These are phyloP conservation scores for Pugionium cornutum DNA, from an alignment of 345 rosid species.

Conservation along the genomic window DNA sequence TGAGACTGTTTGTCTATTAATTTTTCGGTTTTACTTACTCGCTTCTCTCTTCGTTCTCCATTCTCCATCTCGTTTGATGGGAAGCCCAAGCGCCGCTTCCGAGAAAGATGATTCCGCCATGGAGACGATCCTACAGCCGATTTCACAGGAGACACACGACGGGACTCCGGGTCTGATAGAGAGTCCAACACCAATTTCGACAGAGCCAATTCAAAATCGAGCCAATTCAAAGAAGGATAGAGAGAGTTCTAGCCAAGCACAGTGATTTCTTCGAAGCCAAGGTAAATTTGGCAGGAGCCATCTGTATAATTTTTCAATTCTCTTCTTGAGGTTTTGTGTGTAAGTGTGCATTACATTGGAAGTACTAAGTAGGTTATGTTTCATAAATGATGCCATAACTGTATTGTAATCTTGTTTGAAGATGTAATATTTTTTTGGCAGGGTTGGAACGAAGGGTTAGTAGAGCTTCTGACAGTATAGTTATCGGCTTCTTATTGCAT, in stretches of 20 bases:
- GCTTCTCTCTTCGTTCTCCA: conserved; percentile 15
- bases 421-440: conserved; percentile 40
- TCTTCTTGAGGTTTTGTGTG: conserved; percentile 9
- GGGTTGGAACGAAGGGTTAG: conserved; percentile 81
- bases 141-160: no score
- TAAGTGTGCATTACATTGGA: conserved; percentile 59
- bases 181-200: conserved; percentile 27
- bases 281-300: conserved; percentile 34
- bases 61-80: conserved; percentile 15
- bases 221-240: conserved; percentile 52
- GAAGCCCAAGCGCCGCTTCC: conserved; percentile 38
- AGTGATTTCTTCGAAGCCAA: conserved; percentile 45
- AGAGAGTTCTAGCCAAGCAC: conserved; percentile 57
- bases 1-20: conserved; percentile 12
- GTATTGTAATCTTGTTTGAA: conserved; percentile 10
- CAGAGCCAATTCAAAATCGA: conserved; percentile 45
- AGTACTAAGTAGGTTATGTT: conserved; percentile 28
- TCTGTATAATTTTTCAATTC: not conserved
- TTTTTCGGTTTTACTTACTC: not conserved
- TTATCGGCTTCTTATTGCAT: conserved; percentile 2
- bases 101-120: conserved; percentile 47
- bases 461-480: conserved; percentile 19
- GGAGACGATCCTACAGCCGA: conserved; percentile 36
- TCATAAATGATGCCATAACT: not conserved
- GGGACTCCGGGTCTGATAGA: no score